Base-by-base conservation (phyloP, 192 early-diverging fungal species). In the Coemansia sp. region DNA sequence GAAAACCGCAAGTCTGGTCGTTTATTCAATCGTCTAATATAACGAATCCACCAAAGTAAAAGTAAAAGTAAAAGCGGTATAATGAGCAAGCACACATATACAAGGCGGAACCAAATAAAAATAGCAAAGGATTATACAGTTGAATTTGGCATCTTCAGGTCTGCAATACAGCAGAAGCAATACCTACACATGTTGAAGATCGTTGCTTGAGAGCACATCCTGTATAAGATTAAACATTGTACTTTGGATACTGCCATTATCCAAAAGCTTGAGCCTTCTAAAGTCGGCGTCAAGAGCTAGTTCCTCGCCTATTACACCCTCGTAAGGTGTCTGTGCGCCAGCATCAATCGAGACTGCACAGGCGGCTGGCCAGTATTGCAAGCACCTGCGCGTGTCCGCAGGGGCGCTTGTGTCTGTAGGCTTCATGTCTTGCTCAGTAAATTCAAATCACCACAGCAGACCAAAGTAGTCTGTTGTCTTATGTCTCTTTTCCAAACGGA, bases 311-410 rank as follows among this genome's bases (percentile, higher is more conserved):
- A 49, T 26, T 18, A 58, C 26, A 16, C 73, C 67, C 51, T 69
- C 69, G 42, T 70, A 73, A 55, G 48, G 73, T 8, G 74, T 72
- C 51, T 81, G 73, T 36, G 55, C 22, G 8, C 54, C 18, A 21
- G 57, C 41, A 32, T 81, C 61, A 6, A 76, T 39, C n/a, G 78
- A 39, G 3, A 73, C 46, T 21, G 74, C 66, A 39, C 71, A 65
- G 32, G 41, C 42, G 12, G 66, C 67, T 40, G 78, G 73, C 78
- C 78, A 81, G 65, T 76, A 73, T 26, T 68, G 70, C n/a, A 81
- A 56, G 57, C 78, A 81, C 26, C 55, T 63, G 16, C 65, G 73
- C 15, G 78, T 81, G 22, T 76, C 74, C 3, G 78, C 78, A 0
- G 78, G 78, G 3, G 41, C 73, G 3, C 49, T 19, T 15, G 63